A percentile compares a stretch with the other conserved stretches of the same genome.
These are phyloP conservation scores for Hypericum androsaemum DNA, from an alignment of 345 rosid species.

Conservation along the genomic window DNA sequence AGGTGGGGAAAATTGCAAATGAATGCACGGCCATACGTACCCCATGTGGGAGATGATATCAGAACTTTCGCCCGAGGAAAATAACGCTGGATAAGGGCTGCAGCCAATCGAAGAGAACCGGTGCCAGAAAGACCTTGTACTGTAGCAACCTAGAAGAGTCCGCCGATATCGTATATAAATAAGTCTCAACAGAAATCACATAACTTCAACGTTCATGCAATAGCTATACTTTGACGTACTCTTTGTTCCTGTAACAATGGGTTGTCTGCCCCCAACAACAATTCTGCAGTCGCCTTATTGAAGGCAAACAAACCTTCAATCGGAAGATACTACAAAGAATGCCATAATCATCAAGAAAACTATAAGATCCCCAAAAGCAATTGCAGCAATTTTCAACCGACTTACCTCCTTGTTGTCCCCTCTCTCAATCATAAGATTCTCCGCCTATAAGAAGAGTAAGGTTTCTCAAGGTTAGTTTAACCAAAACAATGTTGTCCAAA, in stretches of 20 bases:
- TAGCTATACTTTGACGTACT: constrained; percentile 34
- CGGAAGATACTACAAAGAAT: constrained; percentile 70
- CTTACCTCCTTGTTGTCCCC: constrained; percentile 93
- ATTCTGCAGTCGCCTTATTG: constrained; percentile 85
- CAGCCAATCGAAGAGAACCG: constrained; percentile 88
- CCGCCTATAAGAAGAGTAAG: constrained; percentile 43
- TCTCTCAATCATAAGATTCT: constrained; percentile 78
- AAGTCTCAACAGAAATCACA: background rate
- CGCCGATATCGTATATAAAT: background rate
- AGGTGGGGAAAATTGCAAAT: too few species aligned
- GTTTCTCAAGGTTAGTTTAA: background rate
- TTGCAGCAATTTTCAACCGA: constrained; percentile 4
- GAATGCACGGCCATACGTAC: constrained; percentile 20
- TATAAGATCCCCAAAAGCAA: too few species aligned
- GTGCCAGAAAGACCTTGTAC: constrained; percentile 98
- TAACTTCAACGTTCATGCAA: background rate
- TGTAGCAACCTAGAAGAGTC: constrained; percentile 69
- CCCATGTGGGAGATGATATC: constrained; percentile 94
- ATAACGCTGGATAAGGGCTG: constrained; percentile 85
- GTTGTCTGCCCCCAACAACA: constrained; percentile 74
- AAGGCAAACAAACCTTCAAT: constrained; percentile 97
- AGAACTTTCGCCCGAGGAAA: constrained; percentile 83
- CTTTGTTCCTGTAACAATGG: constrained; percentile 57
- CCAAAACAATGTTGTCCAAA: too few species aligned
- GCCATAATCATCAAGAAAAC: constrained; percentile 1